Percentiles rank a stretch among this genome's conserved stretches.
phyloP scores from a whole-genome alignment of 306 rosid genomes.

The Cicer arietinum region DNA sequence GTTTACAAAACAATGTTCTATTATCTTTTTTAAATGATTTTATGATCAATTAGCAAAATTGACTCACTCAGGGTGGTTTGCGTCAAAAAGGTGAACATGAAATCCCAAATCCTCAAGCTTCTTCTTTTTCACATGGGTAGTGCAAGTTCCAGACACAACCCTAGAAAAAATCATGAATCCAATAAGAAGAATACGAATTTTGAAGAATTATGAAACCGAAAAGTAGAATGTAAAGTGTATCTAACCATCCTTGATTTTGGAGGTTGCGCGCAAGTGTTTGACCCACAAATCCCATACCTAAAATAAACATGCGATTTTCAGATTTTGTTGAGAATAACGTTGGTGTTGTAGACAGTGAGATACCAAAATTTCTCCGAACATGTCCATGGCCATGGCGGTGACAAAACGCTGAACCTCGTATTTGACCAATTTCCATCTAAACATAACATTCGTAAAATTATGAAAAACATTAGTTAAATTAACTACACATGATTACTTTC shows the following conservation, averaged over 20 bases:
- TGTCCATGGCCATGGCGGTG: not conserved
- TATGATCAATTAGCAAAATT: not conserved
- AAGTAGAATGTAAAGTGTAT: constrained; percentile 10
- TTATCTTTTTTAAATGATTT: no score
- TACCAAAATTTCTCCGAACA: constrained; percentile 24
- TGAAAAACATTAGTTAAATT: no score
- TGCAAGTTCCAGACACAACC: constrained; percentile 81
- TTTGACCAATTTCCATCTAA: constrained; percentile 39
- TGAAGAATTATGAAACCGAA: constrained; percentile 12
- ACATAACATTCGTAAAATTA: no score
- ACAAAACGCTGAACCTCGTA: constrained; percentile 33
- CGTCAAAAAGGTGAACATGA: constrained; percentile 68
- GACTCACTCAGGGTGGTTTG: constrained; percentile 75
- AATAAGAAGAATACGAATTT: constrained; percentile 10
- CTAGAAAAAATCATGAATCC: constrained; percentile 27
- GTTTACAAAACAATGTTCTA: no score
- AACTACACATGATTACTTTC: no score
- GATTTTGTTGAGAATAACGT: constrained; percentile 16
- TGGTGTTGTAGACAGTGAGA: constrained; percentile 24
- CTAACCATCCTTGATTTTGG: constrained; percentile 75
- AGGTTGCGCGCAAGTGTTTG: constrained; percentile 66
- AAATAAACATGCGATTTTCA: constrained; percentile 62
- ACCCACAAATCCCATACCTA: constrained; percentile 83
- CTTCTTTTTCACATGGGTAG: constrained; percentile 66
- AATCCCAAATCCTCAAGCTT: constrained; percentile 70